Conservation (phyloP, 1,284 basidiomycete species). For the Leccinum fuscescens region DNA sequence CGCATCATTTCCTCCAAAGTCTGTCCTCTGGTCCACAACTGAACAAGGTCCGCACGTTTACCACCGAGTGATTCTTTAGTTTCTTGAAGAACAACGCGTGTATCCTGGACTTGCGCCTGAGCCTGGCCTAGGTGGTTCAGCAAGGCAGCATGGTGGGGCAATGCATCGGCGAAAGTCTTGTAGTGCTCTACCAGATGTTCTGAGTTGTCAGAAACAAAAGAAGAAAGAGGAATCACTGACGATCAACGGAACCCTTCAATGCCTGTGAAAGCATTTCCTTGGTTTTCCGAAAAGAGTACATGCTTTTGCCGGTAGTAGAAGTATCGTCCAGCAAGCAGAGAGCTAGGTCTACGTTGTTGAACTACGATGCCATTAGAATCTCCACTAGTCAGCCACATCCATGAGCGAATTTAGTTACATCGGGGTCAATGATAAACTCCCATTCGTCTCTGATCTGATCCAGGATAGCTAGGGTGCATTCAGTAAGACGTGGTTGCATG, state of each 20-base stretch:
- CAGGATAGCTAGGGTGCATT: constrained; percentile 60
- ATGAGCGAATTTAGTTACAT: constrained; percentile 49
- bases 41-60: constrained; percentile 82
- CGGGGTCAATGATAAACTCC: constrained; percentile 83
- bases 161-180: constrained; percentile 86
- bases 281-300: constrained; percentile 72
- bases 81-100: constrained; percentile 74
- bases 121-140: constrained; percentile 68
- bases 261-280: constrained; percentile 75
- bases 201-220: constrained; percentile 1
- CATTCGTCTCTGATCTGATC: constrained; percentile 86
- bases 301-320: constrained; percentile 62
- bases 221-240: constrained; percentile 45
- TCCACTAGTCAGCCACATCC: not conserved
- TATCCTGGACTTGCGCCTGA: constrained; percentile 69
- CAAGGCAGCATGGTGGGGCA: constrained; percentile 84
- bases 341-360: constrained; percentile 89
- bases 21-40: constrained; percentile 81
- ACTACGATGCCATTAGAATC: constrained; percentile 45
- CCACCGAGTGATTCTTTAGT: constrained; percentile 76
- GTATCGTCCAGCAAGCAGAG: constrained; percentile 80
- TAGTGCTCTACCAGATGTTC: constrained; percentile 64
- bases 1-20: constrained; percentile 88
- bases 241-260: constrained; percentile 81
- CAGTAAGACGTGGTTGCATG: constrained; percentile 4